These are phyloP conservation scores for Phytophthora nicotianae DNA, from an alignment of 352 stramenopile genomes.

Conservation along the genomic window DNA sequence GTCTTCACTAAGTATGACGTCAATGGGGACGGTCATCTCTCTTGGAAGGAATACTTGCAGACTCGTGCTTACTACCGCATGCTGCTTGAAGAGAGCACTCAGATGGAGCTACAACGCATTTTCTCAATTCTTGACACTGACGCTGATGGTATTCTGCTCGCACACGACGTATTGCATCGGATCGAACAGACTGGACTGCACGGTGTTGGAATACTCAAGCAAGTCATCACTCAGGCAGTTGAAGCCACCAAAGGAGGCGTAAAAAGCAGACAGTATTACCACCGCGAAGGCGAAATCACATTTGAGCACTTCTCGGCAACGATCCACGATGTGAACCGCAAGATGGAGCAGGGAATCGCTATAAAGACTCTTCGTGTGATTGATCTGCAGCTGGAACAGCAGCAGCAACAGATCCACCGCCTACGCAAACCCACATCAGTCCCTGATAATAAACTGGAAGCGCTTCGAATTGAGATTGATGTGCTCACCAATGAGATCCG, in stretches of 20 bases:
- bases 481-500: conserved; percentile 56
- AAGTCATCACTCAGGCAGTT: conserved; percentile 51
- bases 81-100: conserved; percentile 54
- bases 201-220: conserved; percentile 50
- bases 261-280: conserved; percentile 16
- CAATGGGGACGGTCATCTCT: conserved; percentile 61
- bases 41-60: conserved; percentile 63
- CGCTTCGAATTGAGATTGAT: conserved; percentile 59
- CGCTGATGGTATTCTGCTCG: conserved; percentile 57
- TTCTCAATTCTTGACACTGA: conserved; percentile 73
- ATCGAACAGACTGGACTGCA: conserved; percentile 59
- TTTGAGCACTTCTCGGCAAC: conserved; percentile 64
- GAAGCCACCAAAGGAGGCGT: conserved; percentile 43
- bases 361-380: conserved; percentile 58
- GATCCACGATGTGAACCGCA: conserved; percentile 68
- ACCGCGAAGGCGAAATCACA: conserved; percentile 66
- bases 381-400: conserved; percentile 46
- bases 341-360: conserved; percentile 67
- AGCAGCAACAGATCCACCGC: conserved; percentile 20
- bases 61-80: conserved; percentile 61
- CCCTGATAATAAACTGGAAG: conserved; percentile 22
- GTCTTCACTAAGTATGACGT: conserved; percentile 68
- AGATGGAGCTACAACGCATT: conserved; percentile 60
- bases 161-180: conserved; percentile 51
- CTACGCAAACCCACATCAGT: conserved; percentile 7